These are phyloP conservation scores for Amylocarpus encephaloides DNA, from an alignment of 2,329 filamentous ascomycete genomes.

Conservation along the genomic window DNA sequence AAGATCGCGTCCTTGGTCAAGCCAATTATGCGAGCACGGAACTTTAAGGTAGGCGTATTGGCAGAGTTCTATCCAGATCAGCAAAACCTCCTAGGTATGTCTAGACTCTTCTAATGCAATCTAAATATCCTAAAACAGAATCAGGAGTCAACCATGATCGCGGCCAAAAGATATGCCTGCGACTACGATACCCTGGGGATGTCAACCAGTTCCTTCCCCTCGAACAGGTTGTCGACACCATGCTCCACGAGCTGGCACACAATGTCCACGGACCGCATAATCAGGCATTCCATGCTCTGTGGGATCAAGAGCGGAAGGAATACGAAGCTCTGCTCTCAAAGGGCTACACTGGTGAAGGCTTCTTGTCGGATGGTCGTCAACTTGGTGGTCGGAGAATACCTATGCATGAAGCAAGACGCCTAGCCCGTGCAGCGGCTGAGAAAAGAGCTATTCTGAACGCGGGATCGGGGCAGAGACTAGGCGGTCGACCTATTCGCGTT, in stretches of 20 bases:
- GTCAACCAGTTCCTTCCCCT: slow-evolving; percentile 70
- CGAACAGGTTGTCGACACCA: slow-evolving; percentile 78
- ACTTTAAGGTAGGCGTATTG: slow-evolving; percentile 72
- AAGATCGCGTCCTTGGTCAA: slow-evolving; percentile 86
- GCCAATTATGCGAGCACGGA: slow-evolving; percentile 83
- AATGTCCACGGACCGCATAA: slow-evolving; percentile 81
- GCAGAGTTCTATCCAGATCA: slow-evolving; percentile 81
- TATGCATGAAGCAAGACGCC: slow-evolving; percentile 64
- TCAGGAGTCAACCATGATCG: slow-evolving; percentile 68
- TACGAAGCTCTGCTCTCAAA: slow-evolving; percentile 69
- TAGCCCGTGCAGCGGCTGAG: slow-evolving; percentile 69
- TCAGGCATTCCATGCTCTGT: slow-evolving; percentile 73
- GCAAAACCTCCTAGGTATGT: slow-evolving; percentile 61
- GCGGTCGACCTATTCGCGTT: slow-evolving; percentile 50
- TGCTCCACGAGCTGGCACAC: slow-evolving; percentile 92
- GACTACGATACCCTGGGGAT: slow-evolving; percentile 71
- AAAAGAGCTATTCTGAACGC: slow-evolving; percentile 52
- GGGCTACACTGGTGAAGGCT: slow-evolving; percentile 87
- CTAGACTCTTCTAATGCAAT: neutral
- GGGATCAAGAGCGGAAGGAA: slow-evolving; percentile 85
- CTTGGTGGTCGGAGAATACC: slow-evolving; percentile 65
- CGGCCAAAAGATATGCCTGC: slow-evolving; percentile 74
- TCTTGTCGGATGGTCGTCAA: slow-evolving; percentile 67
- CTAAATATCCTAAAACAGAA: neutral
- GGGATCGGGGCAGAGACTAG: slow-evolving; percentile 66